Base-by-base conservation (phyloP, 495 filamentous ascomycete genomes). In the Daldinia caldariorum region DNA sequence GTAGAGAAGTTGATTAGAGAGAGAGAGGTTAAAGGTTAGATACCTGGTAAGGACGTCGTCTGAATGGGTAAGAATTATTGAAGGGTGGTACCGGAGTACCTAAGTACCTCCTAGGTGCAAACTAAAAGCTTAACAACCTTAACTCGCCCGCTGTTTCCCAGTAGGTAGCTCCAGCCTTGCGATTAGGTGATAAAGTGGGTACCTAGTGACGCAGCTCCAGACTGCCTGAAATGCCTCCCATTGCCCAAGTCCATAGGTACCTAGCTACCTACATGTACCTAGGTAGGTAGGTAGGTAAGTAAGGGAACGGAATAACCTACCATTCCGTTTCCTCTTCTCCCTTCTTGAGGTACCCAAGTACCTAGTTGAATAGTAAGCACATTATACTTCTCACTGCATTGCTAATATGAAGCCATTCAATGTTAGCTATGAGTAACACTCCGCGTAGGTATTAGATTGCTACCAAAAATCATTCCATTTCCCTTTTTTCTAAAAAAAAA, bases 131-230 rank as follows among this genome's bases (percentile, higher is more conserved):
- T 22, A 35, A 12, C 53, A 18, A 26, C 26, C 26, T 26, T 26
- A 26, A 47, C 43, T 29, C 49, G 12, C 13, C 45, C 20, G 35
- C n/a, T 45, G 32, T 29, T 66, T 58, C 37, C 49, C 47, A 38
- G 35, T 41, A n/a, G 1, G 60, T 38, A 72, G 63, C 69, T 72
- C 63, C 59, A 72, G 69, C 69, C 69, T 72, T 72, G 69, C 63
- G 41, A 67, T 72, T 72, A 60, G 61, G 29, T 67, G 56, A 67
- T 71, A 67, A 63, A 64, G 64, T 64, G 64, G 65, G 31, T 55
- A 57, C 35, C 39, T 58, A 20, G 56, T 71, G 63, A 66, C 62
- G 67, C 62, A 66, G 62, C 67, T 47, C 55, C 37, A 29, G n/a
- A 49, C 67, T 70, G 61, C 61, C 61, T 70, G 61, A 51, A 69